Percentiles rank a stretch among this genome's conserved stretches.
Evolutionary conservation across 177 flowering plant species (phyloP).

Genomic region (Tripterygium wilfordii): DNA sequence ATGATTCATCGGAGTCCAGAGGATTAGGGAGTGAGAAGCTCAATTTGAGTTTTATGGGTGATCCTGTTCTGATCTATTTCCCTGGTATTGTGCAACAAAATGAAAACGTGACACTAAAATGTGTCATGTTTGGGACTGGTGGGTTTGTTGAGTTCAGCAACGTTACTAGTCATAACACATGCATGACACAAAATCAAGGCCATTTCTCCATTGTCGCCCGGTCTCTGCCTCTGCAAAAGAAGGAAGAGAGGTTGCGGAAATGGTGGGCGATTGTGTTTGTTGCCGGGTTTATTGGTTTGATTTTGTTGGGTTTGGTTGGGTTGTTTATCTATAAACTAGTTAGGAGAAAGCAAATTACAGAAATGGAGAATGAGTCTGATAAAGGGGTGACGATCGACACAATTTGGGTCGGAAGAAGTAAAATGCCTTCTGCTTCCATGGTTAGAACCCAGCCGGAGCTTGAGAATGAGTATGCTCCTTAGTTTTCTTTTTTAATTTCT

Average conservation of each 20-base stretch:
- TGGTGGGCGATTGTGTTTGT: conserved; percentile 41
- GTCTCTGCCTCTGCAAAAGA: not conserved
- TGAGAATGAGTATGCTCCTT: conserved; percentile 27
- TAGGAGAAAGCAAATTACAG: conserved; percentile 22
- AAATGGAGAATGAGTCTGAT: conserved; percentile 52
- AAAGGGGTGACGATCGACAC: conserved; percentile 39
- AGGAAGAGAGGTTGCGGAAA: conserved; percentile 21
- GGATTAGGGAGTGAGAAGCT: conserved; percentile 10
- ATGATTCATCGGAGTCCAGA: conserved; percentile 30
- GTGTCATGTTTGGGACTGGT: conserved; percentile 33
- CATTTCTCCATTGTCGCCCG: conserved; percentile 40
- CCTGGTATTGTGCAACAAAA: conserved; percentile 6
- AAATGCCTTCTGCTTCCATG: conserved; percentile 58
- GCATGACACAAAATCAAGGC: conserved; percentile 30
- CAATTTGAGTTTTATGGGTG: conserved; percentile 12
- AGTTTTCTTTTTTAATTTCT: not conserved
- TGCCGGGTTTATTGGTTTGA: conserved; percentile 30
- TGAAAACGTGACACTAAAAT: conserved; percentile 18
- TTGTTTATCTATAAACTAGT: conserved; percentile 10
- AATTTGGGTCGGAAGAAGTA: conserved; percentile 45
- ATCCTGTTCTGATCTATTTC: conserved; percentile 33
- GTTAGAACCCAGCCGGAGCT: conserved; percentile 58
- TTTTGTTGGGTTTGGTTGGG: conserved; percentile 22
- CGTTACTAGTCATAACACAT: conserved; percentile 23
- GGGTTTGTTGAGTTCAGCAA: conserved; percentile 30